Base-by-base conservation (phyloP, 2,329 filamentous ascomycete species). In the Beauveria caledonica region DNA sequence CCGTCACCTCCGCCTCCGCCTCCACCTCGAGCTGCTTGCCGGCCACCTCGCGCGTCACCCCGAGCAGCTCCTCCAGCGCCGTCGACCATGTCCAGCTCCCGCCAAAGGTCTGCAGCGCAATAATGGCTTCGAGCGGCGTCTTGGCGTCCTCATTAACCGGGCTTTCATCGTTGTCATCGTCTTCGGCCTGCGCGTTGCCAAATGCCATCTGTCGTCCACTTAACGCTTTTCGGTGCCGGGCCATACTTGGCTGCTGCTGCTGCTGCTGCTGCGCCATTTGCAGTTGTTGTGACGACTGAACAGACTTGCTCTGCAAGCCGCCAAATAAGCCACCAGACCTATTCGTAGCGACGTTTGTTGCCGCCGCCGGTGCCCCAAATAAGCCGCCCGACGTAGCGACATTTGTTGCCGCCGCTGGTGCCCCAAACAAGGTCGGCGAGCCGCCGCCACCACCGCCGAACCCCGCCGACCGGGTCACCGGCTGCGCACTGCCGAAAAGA, bases 71-170 rank as follows among this genome's bases (percentile, higher is more conserved):
- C 29, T 69, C 64, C 5, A 79, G 65, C n/a, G 25, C 17, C 0
- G 59, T 51, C 4, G 61, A 69, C 70, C 72, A 77, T 0, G 60
- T 51, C 83, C 84, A 87, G 17, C 68, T 75, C 0, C 85, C 85
- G 1, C 78, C 72, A 63, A 85, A 86, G 0, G 71, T 71, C 68
- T 89, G 86, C 3, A 84, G 70, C 0, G 65, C 65, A 5, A 87
- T 81, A 2, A 88, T 66, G 0, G 64, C 64, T 39, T 68, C 64
- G 4, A 71, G 60, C 3, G 66, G 63, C 25, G 13, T 58, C 42
- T n/a, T 21, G 23, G 50, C 48, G 15, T 46, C 49, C 17, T 21
- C 10, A 11, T 49, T 33, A 17, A 10, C 17, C 4, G 33, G 11
- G 13, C 19, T 33, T 7, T 42, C 4, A 6, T 39, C 19, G 3